These are phyloP conservation scores for Microsporum canis DNA, from an alignment of 2,329 filamentous ascomycete genomes.

Conservation along the genomic window DNA sequence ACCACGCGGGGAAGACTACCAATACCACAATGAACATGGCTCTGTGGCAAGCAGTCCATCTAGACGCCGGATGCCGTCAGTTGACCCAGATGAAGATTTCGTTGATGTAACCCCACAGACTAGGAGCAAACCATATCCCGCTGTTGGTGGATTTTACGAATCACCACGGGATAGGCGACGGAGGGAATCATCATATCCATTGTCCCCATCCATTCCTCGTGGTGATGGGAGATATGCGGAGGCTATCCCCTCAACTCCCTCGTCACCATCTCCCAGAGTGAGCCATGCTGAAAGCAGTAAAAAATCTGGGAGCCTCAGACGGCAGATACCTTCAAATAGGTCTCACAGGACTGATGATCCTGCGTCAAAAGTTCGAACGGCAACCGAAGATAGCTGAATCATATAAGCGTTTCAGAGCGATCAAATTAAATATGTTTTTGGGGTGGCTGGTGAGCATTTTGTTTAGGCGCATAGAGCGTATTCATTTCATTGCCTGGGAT, in stretches of 20 bases:
- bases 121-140: not conserved
- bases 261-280: not conserved
- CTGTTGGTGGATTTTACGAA: not conserved
- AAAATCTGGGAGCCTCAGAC: not conserved
- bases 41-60: conserved; percentile 6
- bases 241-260: not conserved
- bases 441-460: not conserved
- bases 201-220: not conserved
- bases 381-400: not conserved
- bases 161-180: not conserved
- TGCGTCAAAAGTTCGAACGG: not conserved
- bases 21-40: conserved; percentile 32
- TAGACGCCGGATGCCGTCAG: not conserved
- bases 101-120: not conserved
- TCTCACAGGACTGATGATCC: not conserved
- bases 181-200: not conserved
- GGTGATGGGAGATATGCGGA: not conserved
- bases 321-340: not conserved
- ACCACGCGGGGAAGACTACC: conserved; percentile 53
- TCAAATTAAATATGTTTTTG: not conserved
- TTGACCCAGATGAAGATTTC: not conserved
- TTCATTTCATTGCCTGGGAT: not conserved
- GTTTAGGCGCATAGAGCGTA: not conserved
- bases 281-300: not conserved
- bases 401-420: not conserved